Base-by-base conservation (phyloP, 2,329 filamentous ascomycete genomes). In the Ascocoryne sarcoides region DNA sequence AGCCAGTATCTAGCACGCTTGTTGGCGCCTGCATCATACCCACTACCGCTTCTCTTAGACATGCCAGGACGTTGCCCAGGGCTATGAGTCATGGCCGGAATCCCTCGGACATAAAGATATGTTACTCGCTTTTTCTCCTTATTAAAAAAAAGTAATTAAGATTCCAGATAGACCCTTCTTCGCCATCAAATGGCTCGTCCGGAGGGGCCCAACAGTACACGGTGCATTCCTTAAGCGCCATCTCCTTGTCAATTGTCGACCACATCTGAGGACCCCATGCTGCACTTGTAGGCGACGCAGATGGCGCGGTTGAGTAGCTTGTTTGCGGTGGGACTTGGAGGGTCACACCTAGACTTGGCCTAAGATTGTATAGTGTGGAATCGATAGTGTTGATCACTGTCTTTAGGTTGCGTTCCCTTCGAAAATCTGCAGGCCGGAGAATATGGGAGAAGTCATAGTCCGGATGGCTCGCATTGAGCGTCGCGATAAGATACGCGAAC, bases 111-210 rank as follows among this genome's bases (percentile, higher is more conserved):
- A 57, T 95, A 93, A 33, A 98, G 68, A 60, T 98, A 98, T 45
- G 87, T 89, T 14, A 98, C 90, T 31, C 92, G 79, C 68, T 96
- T 96, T 58, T 82, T 75, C 18, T 80, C 71, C 56, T 90, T 90
- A 69, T 94, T 95, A 73, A 95, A 96, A 96, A 94, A 68, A 98
- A 95, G 64, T 94, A 95, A 62, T 96, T 89, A 47, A 89, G 73
- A 36, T 85, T 88, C 90, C 90, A 98, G 47, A 98, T 89, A 8
- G 89, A 83, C 46, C 86, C 85, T 57, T 95, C 34, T 46, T 94
- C 89, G 48, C 88, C 88, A 53, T 89, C 83, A 55, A 93, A 95
- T 0, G 88, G 87, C 57, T 95, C 89, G 46, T 89, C 85, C 30
- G 87, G 82, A 0, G 92, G 92, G 37, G 83, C 77, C 65, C 94